Base-by-base conservation (phyloP, 257 asterid species). In the Salvia hispanica region DNA sequence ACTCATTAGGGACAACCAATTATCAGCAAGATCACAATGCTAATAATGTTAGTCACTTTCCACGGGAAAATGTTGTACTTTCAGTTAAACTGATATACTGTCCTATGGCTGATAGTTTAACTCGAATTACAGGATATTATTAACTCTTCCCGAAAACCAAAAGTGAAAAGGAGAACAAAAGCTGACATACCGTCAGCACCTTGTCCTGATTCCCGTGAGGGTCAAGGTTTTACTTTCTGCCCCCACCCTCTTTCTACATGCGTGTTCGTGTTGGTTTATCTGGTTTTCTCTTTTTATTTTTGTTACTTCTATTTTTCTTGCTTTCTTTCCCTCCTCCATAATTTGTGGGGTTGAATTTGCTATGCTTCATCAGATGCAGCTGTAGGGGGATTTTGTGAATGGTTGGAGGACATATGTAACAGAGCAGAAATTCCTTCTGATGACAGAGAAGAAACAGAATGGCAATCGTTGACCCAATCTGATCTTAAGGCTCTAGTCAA, bases 401-500 rank as follows among this genome's bases (percentile, higher is more conserved):
- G 79, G 80, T 68, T 87, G 83, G 97, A 94, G 77, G 96, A 84
- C 73, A 40, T 88, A 56, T 87, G 95, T 59, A 72, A 88, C 71
- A 89, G 82, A 82, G 96, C 95, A 37, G 92, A 85, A 77, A 64
- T 78, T 78, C 48, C 81, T 67, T 75, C 77, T 69, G 99, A 91
- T 65, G 99, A 94, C 58, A 79, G 92, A 73, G 95, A 87, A 56
- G 99, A 91, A 83, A 77, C 85, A 54, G 99, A 94, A 73, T 87
- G 87, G 95, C 80, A 77, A 58, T 84, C 91, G 6, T 79, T 94
- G 78, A 63, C 92, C 65, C 78, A 82, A 67, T 72, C 90, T 62
- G 96, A 94, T 81, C 86, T 94, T 76, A 85, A 80, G 78, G 76
- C 79, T 39, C 89, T 91, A 72, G 84, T 82, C 71, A 91, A 84